Base-by-base conservation (phyloP, 352 stramenopile genomes). In the Pythium volutum region DNA sequence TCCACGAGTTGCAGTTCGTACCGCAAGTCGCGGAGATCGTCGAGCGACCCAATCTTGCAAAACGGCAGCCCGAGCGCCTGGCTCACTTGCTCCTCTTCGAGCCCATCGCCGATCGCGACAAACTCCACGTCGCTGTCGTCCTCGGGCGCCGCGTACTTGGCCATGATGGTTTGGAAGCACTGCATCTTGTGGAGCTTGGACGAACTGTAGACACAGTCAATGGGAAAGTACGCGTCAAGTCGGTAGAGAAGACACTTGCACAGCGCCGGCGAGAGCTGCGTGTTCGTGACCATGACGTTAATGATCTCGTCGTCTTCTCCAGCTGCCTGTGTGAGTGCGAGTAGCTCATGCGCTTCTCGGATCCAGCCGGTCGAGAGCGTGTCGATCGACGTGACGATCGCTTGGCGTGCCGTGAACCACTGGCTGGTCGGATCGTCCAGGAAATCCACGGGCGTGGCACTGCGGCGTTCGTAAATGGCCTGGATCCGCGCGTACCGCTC, bases 221-320 rank as follows among this genome's bases (percentile, higher is more conserved):
- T 89, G 4, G 81, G 77, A 55, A 93, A 93, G 49, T 80, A 90
- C 23, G 69, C 29, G 55, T 93, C 79, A 38, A 93, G 69, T 45
- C 85, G 68, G 66, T 93, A 93, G 64, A 93, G 88, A 26, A 93
- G 70, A 53, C 80, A 91, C 67, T 93, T 93, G 71, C 84, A 93
- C 33, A 93, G 67, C 45, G 82, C 84, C 22, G 84, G 84, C 34
- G 86, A 79, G 15, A 93, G 67, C 55, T 91, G 84, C 26, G 84
- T 88, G 66, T 93, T 93, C 54, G 84, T 93, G 25, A 93, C 84
- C 53, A 93, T 66, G 18, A 93, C 70, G 49, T 93, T 93, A 31
- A 89, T 65, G 34, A 85, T 77, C 57, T 87, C 77, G 41, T 81
- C 75, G 12, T 75, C 42, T 0, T 66, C 55, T 27, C 10, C n/a